Evolutionary conservation across 768 basidiomycete genomes (phyloP).

Genomic region (Amanita inopinata): DNA sequence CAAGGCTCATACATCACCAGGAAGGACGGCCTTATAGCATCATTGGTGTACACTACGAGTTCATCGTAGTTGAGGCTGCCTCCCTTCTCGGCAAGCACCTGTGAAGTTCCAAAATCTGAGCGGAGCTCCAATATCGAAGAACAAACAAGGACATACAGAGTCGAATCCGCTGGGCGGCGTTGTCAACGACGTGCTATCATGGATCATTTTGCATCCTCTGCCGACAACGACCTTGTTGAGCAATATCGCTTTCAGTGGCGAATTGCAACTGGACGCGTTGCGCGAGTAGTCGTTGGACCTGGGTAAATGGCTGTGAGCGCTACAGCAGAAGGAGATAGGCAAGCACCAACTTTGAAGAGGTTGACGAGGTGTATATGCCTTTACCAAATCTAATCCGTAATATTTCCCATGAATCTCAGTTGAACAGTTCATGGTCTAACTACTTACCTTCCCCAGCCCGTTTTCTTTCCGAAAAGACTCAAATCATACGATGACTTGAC

Average conservation of each 20-base stretch:
- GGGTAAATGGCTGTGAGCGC: neutral
- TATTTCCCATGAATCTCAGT: neutral
- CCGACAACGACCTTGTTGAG: constrained; percentile 69
- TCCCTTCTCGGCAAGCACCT: constrained; percentile 64
- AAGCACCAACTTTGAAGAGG: constrained; percentile 53
- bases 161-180: constrained; percentile 56
- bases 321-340: neutral
- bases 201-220: constrained; percentile 55
- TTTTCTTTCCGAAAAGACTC: constrained; percentile 56
- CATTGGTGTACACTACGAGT: constrained; percentile 58
- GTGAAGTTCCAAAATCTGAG: constrained; percentile 7
- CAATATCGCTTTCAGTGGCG: constrained; percentile 52
- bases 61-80: constrained; percentile 65
- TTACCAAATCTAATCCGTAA: constrained; percentile 43
- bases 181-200: constrained; percentile 45
- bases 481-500: constrained; percentile 56
- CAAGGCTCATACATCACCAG: constrained; percentile 58
- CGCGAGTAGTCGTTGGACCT: constrained; percentile 65
- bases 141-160: constrained; percentile 36
- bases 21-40: constrained; percentile 65
- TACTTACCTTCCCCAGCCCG: constrained; percentile 60
- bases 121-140: neutral
- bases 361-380: constrained; percentile 69
- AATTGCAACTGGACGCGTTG: constrained; percentile 36
- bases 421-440: no score